phyloP scores from a whole-genome alignment of 805 yeast genomes.

The Kazachstania africana region DNA sequence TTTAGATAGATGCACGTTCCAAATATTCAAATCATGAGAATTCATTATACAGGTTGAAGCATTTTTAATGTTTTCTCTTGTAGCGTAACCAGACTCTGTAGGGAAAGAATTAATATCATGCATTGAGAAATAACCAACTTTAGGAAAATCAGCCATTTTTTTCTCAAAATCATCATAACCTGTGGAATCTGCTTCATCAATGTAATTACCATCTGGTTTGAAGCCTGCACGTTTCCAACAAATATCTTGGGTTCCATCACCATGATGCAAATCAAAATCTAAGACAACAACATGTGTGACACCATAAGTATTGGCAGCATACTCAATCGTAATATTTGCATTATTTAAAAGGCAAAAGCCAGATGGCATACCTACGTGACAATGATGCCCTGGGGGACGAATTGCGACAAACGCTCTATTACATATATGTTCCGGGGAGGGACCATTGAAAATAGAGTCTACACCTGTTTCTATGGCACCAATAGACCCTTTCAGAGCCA shows the following conservation, averaged over 20 bases:
- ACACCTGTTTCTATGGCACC: conserved; percentile 67
- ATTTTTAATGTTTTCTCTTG: conserved; percentile 54
- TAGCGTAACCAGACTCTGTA: conserved; percentile 67
- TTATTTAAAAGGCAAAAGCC: conserved; percentile 77
- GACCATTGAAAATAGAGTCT: conserved; percentile 37
- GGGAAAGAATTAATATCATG: conserved; percentile 85
- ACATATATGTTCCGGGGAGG: conserved; percentile 24
- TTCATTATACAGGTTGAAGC: conserved; percentile 67
- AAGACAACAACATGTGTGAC: conserved; percentile 73
- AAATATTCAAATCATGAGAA: conserved; percentile 67
- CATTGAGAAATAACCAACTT: conserved; percentile 70
- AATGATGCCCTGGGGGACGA: conserved; percentile 82
- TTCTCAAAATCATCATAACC: conserved; percentile 37
- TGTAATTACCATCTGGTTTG: conserved; percentile 21
- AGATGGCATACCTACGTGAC: conserved; percentile 72
- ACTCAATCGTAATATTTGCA: conserved; percentile 71
- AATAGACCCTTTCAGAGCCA: conserved; percentile 65
- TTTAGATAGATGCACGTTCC: conserved; percentile 73
- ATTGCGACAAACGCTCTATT: conserved; percentile 53
- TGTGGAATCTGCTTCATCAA: conserved; percentile 28
- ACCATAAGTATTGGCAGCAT: conserved; percentile 49
- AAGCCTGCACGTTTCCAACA: conserved; percentile 61
- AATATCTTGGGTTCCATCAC: conserved; percentile 81
- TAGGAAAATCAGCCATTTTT: conserved; percentile 33
- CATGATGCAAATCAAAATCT: conserved; percentile 80